Evolutionary conservation across 345 rosid genomes (phyloP), one percentile per base, ranked within the genome.

Genomic region (Salix purpurea): DNA sequence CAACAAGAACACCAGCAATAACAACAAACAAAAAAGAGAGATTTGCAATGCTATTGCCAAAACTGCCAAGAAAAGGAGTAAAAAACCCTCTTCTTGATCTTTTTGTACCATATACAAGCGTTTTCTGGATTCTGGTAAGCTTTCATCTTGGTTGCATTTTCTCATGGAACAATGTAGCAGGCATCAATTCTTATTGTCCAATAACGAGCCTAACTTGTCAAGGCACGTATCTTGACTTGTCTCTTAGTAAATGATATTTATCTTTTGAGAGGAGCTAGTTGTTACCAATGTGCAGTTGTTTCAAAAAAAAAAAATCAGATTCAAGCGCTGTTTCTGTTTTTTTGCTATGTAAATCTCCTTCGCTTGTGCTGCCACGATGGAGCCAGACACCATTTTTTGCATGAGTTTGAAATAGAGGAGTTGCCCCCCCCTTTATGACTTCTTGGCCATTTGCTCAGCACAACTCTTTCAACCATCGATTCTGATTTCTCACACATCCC

Each of bases 41-140:
- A 91, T 86, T 6, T 77, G 82, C 4, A 84, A 83, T 71, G 90
- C 84, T 16, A 74, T 85, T 54, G 84, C 83, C 50, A 86, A 82
- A 71, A 81, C 85, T 0, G 85, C 87, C 18, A 89, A 84, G 86
- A 87, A 84, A 76, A 91, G 70, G 84, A 84, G 83, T 72, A 84
- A 76, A 50, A 87, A 79, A 83, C 74, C 87, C 24, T 68, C 87
- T n/a, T 67, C 84, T 54, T 89, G 84, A 86, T 66, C 42, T 7
- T 56, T 28, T 42, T 50, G 23, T 16, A 44, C 70, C 65, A 16
- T 39, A 18, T 9, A 18, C 32, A 30, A 54, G 77, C 21, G 21
- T 21, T 58, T 58, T 58, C 24, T 58, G 28, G 5, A 7, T 74
- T 50, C 16, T 74, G 70, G 30, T n/a, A 54, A 46, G 64, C 46